phyloP scores from a whole-genome alignment of 2,329 filamentous ascomycete species.

The Fonsecaea monophora region DNA sequence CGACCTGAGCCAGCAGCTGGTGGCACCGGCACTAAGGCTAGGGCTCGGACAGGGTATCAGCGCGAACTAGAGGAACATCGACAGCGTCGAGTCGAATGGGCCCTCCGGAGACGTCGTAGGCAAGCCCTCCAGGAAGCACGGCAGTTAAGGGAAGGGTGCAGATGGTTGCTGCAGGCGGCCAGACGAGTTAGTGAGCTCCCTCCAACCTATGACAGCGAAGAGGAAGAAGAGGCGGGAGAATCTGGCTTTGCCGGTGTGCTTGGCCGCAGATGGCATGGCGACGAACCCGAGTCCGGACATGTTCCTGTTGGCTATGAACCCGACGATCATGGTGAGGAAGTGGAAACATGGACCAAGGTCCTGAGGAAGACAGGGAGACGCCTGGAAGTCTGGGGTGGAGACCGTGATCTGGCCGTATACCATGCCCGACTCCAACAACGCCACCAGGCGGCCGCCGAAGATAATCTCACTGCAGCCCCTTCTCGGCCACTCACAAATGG shows the following conservation, averaged over 20 bases:
- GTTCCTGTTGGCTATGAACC: conserved; percentile 49
- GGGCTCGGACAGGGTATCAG: conserved; percentile 58
- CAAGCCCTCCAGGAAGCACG: conserved; percentile 49
- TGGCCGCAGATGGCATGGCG: conserved; percentile 28
- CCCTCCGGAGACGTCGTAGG: conserved; percentile 52
- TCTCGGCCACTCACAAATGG: conserved; percentile 21
- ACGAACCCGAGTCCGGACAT: conserved; percentile 26
- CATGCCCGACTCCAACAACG: conserved; percentile 31
- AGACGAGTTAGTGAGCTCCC: conserved; percentile 52
- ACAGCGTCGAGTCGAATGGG: conserved; percentile 56
- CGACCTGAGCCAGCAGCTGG: conserved; percentile 44
- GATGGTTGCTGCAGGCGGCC: conserved; percentile 50
- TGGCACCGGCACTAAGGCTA: conserved; percentile 49
- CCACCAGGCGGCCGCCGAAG: conserved; percentile 17
- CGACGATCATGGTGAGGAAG: conserved; percentile 57
- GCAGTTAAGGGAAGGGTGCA: conserved; percentile 48
- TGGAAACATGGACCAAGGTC: conserved; percentile 53
- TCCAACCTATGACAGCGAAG: conserved; percentile 56
- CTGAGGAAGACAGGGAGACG: conserved; percentile 52
- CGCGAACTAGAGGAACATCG: conserved; percentile 58
- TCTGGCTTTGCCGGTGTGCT: conserved; percentile 44
- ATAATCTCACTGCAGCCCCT: conserved; percentile 6
- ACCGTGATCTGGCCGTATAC: conserved; percentile 49
- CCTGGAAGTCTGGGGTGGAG: conserved; percentile 55
- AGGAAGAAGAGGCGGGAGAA: conserved; percentile 52